Evolutionary conservation across 163 green algal species (phyloP).

Genomic region (Botryococcus braunii): DNA sequence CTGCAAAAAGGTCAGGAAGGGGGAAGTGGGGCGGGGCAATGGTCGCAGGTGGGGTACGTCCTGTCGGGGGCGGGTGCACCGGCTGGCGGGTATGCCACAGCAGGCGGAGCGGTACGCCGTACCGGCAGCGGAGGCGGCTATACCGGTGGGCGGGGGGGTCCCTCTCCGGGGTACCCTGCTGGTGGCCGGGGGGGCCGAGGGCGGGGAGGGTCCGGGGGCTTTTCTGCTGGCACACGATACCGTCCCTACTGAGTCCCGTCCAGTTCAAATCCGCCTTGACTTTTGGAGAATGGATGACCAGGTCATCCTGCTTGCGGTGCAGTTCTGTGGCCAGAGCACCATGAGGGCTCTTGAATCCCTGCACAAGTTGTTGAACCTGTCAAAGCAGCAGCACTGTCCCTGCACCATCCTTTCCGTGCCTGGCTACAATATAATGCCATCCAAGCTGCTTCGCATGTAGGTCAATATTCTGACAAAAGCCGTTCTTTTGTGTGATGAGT

Average conservation of each 20-base stretch:
- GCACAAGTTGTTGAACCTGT: no score
- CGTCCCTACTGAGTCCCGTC: slow-evolving; percentile 29
- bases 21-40: neutral
- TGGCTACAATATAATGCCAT: no score
- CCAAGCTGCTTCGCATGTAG: no score
- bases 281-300: no score
- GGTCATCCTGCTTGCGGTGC: no score
- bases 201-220: slow-evolving; percentile 6
- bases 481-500: no score
- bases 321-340: no score
- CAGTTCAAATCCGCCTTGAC: no score
- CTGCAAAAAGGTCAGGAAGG: neutral
- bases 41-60: slow-evolving; percentile 37
- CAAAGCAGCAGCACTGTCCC: no score
- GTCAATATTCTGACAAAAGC: no score
- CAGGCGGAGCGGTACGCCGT: neutral
- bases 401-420: no score
- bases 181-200: neutral
- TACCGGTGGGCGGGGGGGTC: neutral
- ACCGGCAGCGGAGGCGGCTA: neutral
- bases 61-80: slow-evolving; percentile 11
- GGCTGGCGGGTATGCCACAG: slow-evolving; percentile 10
- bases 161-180: neutral
- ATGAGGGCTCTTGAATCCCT: no score
- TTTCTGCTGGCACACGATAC: slow-evolving; percentile 20